A percentile compares a stretch with the other conserved stretches of the same genome.
These are phyloP conservation scores for Amoebophrya sp. DNA, from an alignment of 169 alveolate species.

Conservation along the genomic window DNA sequence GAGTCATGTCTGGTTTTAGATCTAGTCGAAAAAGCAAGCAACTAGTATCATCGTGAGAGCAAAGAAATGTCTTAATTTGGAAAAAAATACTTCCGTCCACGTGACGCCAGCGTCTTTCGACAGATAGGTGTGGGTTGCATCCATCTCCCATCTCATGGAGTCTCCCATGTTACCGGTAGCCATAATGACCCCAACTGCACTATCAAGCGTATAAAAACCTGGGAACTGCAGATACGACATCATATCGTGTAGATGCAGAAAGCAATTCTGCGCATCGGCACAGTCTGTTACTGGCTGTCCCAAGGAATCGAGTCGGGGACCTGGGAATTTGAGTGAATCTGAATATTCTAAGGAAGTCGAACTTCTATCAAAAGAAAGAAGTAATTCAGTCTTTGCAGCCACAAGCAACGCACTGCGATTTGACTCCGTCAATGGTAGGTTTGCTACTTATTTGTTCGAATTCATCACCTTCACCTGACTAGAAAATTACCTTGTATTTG, in stretches of 20 bases:
- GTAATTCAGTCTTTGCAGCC: too few relatives aligned
- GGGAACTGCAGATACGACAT: conserved; percentile 72
- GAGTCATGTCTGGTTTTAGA: too few relatives aligned
- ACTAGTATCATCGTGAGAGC: too few relatives aligned
- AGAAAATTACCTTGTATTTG: conserved; percentile 58
- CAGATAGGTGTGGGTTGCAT: conserved; percentile 55
- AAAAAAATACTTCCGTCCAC: neutral
- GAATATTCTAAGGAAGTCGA: too few relatives aligned
- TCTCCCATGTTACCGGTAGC: conserved; percentile 92
- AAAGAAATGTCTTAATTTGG: neutral
- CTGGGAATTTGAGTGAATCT: too few relatives aligned
- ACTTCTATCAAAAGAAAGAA: too few relatives aligned
- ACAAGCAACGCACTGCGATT: too few relatives aligned
- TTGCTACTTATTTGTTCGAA: too few relatives aligned
- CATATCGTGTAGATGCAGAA: conserved; percentile 80
- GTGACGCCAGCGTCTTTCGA: conserved; percentile 44
- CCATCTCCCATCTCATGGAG: conserved; percentile 63
- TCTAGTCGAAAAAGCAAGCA: too few relatives aligned
- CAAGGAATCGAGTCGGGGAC: conserved; percentile 82
- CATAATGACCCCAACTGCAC: conserved; percentile 84
- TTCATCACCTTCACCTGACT: too few relatives aligned
- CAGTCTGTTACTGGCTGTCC: conserved; percentile 54
- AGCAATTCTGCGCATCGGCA: conserved; percentile 70
- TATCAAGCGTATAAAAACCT: conserved; percentile 84
- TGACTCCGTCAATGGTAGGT: too few relatives aligned